These are phyloP conservation scores for Colletotrichum karsti DNA, from an alignment of 2,329 filamentous ascomycete species.

Conservation along the genomic window DNA sequence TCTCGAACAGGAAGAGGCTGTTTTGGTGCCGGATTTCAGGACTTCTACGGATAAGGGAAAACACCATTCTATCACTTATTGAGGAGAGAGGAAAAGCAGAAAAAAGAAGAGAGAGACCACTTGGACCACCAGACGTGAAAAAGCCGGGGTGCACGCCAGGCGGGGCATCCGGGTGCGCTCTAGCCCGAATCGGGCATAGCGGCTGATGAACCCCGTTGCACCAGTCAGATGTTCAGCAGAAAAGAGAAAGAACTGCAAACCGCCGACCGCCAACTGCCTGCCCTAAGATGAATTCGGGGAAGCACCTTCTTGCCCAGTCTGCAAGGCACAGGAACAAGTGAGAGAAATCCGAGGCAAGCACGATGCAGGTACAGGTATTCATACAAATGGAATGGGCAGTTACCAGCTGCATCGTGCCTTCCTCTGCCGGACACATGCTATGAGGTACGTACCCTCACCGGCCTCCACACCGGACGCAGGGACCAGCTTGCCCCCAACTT, in stretches of 20 bases:
- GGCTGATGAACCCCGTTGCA: neutral
- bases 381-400: no score
- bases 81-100: neutral
- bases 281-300: neutral
- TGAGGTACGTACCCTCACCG: neutral
- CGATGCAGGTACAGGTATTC: no score
- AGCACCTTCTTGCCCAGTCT: neutral
- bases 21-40: neutral
- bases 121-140: neutral
- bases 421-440: neutral
- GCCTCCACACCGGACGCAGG: slow-evolving; percentile 13
- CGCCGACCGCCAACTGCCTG: neutral
- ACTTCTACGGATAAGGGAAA: no score
- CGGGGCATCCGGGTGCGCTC: neutral
- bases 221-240: neutral
- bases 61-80: no score
- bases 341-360: neutral
- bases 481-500: neutral
- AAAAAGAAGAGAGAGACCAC: neutral
- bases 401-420: neutral
- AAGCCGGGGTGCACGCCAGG: neutral
- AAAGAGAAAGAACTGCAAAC: neutral
- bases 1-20: neutral
- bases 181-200: neutral
- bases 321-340: slow-evolving; percentile 6